Evolutionary conservation across 345 rosid species (phyloP).

Genomic region (Syzygium oleosum): DNA sequence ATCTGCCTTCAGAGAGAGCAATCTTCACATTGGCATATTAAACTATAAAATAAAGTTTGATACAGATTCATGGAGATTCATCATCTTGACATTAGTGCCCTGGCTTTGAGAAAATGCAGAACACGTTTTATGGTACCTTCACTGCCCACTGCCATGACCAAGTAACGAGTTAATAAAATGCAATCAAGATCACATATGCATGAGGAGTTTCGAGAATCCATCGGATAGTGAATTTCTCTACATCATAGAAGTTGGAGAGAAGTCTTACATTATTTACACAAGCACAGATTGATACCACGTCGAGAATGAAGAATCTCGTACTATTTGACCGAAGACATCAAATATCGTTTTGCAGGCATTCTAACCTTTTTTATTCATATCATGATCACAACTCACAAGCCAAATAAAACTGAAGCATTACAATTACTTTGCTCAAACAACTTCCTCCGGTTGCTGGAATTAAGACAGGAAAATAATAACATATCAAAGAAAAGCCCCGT

Average conservation of each 20-base stretch:
- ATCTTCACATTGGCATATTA: too few species aligned
- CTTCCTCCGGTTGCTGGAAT: not conserved
- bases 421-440: not conserved
- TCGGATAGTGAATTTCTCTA: not conserved
- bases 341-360: not conserved
- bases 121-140: too few species aligned
- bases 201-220: not conserved
- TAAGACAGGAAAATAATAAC: not conserved
- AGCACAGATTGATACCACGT: rapidly evolving
- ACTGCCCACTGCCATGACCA: too few species aligned
- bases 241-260: not conserved
- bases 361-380: not conserved
- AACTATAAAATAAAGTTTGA: too few species aligned
- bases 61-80: too few species aligned
- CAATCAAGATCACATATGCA: too few species aligned
- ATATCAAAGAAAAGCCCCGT: not conserved
- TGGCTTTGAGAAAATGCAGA: too few species aligned
- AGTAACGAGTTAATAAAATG: too few species aligned
- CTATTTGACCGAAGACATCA: not conserved
- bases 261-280: not conserved
- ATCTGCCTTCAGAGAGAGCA: too few species aligned
- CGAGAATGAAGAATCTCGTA: not conserved
- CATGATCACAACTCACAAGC: not conserved
- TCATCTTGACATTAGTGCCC: too few species aligned
- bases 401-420: not conserved